Evolutionary conservation across 1,139 yeast genomes (phyloP), one percentile per base, ranked within the genome.

Genomic region (Petasospora rhodanensis): DNA sequence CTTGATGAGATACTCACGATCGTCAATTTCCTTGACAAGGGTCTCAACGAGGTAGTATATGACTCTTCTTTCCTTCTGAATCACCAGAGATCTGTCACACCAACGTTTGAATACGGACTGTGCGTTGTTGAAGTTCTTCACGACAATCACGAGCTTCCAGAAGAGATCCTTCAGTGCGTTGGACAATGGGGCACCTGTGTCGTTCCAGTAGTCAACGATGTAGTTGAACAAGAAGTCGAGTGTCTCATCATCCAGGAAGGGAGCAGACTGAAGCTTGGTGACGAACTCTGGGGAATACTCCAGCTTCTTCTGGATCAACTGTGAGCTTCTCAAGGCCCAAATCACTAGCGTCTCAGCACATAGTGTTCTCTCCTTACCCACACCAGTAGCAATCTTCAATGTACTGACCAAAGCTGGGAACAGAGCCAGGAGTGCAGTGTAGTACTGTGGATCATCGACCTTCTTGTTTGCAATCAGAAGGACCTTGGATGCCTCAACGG

Each of bases 171-270:
- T 69, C 32, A 84, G 56, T 0, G 93, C 79, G 45, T 79, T 82
- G 6, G 79, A 76, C 22, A 83, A 58, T 0, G 93, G 78, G 1
- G 84, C 76, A 5, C 82, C 78, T 2, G 85, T 73, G 33, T 77
- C 83, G 34, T 76, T 76, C 76, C 87, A 76, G 48, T 75, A 77
- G 43, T 77, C 86, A 29, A 79, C 59, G 8, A 81, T 68, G 51
- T 72, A 79, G 22, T 64, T 63, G 49, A 79, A 78, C 3, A 77
- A 44, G 16, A 50, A 51, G 25, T 63, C 56, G 5, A 66, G 56
- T 13, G 52, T 58, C 3, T 56, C 52, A 11, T 49, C 35, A 18
- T 31, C 44, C 38, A 29, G 28, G 5, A 32, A 16, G 4, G 33
- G 35, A 4, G 27, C n/a, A n/a, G n/a, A n/a, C n/a, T n/a, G n/a